phyloP scores from a whole-genome alignment of 768 basidiomycete species.

The Inosperma sp. region DNA sequence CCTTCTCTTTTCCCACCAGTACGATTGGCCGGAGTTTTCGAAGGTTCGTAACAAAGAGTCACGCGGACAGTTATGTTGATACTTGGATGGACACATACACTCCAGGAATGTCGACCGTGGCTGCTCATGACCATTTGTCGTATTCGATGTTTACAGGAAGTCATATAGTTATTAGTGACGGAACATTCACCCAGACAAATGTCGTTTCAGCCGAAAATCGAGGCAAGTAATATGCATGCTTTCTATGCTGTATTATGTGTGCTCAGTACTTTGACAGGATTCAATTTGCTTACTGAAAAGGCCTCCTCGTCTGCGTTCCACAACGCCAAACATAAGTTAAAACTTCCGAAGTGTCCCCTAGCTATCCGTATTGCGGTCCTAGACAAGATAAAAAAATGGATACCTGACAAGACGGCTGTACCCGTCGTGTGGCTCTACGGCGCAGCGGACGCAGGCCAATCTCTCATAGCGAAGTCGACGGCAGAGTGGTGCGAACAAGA shows the following conservation, averaged over 20 bases:
- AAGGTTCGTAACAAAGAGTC: too few relatives aligned
- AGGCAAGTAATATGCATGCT: neutral
- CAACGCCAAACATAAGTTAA: neutral
- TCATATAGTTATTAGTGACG: neutral
- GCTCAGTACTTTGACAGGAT: neutral
- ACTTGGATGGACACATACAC: too few relatives aligned
- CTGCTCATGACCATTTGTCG: neutral
- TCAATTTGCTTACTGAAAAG: neutral
- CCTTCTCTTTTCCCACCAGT: too few relatives aligned
- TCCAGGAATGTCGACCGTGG: too few relatives aligned
- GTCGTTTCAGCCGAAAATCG: neutral
- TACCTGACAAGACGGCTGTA: too few relatives aligned
- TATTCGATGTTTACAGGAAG: neutral
- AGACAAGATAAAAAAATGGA: neutral
- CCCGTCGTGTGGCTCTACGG: constrained; percentile 19
- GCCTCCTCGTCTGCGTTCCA: neutral
- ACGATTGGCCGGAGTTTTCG: too few relatives aligned
- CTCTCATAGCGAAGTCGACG: constrained; percentile 22
- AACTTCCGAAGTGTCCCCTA: neutral
- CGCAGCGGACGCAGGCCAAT: constrained; percentile 22
- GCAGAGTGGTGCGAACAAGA: constrained; percentile 18
- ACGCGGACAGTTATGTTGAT: too few relatives aligned
- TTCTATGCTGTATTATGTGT: neutral
- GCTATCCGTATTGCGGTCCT: neutral
- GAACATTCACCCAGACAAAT: neutral